Evolutionary conservation across 306 rosid species (phyloP).

Genomic region (Sicyos baderoa): DNA sequence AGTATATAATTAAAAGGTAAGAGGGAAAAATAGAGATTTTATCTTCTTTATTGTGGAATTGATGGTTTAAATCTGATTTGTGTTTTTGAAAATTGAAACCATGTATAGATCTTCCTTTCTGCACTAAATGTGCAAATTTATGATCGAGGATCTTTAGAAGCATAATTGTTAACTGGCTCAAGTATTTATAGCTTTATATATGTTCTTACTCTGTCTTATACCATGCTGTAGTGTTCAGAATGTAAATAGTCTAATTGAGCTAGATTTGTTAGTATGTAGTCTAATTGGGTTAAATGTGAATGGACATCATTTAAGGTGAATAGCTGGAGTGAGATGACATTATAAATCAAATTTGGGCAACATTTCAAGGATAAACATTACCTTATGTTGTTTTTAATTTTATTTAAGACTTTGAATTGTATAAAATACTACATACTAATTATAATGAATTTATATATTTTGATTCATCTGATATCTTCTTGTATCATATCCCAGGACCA

Average conservation of each 20-base stretch:
- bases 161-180: not conserved
- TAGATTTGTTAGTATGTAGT: not conserved
- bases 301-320: not conserved
- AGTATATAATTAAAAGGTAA: no score
- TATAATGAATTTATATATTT: not conserved
- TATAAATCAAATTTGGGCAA: not conserved
- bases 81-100: not conserved
- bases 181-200: not conserved
- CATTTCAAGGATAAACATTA: not conserved
- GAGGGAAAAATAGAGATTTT: no score
- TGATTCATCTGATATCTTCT: not conserved
- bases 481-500: slow-evolving; percentile 5
- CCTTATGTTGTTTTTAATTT: not conserved
- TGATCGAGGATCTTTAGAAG: not conserved
- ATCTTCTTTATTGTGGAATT: no score
- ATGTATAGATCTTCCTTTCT: not conserved
- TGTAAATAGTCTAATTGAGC: not conserved
- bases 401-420: not conserved
- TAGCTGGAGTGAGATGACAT: not conserved
- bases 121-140: not conserved
- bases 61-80: no score
- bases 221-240: not conserved
- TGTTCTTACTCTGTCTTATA: not conserved
- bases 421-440: not conserved
- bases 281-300: not conserved